phyloP scores from a whole-genome alignment of 352 stramenopile genomes.

The Globisporangium yorkense region DNA sequence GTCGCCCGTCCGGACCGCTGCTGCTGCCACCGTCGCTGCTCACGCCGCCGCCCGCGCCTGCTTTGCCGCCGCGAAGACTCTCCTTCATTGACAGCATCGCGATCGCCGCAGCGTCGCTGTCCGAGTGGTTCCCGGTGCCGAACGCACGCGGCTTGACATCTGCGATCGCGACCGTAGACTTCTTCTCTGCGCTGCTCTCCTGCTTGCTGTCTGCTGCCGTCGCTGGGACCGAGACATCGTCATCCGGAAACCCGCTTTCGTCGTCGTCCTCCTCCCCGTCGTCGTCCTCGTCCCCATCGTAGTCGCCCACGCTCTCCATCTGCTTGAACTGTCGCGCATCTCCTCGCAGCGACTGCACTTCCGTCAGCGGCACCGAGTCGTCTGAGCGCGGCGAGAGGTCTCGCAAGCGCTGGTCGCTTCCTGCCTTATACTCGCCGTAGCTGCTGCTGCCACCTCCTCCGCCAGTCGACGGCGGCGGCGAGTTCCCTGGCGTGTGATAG shows the following conservation, averaged over 20 bases:
- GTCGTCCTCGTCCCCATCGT: constrained; percentile 63
- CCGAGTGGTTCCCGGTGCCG: constrained; percentile 40
- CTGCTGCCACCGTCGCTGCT: constrained; percentile 38
- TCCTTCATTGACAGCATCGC: constrained; percentile 83
- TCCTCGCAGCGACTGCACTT: constrained; percentile 69
- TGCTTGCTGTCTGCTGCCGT: background rate
- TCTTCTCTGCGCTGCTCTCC: background rate
- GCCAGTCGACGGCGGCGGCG: constrained; percentile 3
- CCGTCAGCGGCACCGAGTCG: constrained; percentile 58
- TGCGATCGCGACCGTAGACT: background rate
- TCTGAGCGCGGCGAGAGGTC: constrained; percentile 38
- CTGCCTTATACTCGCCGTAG: constrained; percentile 1
- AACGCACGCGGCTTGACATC: constrained; percentile 2
- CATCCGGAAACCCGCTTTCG: constrained; percentile 24
- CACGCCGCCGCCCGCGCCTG: constrained; percentile 16
- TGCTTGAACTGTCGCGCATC: constrained; percentile 68
- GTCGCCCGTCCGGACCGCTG: constrained; percentile 27
- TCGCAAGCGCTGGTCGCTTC: constrained; percentile 6
- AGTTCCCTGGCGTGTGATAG: constrained; percentile 8
- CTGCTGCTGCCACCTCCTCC: background rate
- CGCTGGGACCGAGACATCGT: constrained; percentile 7
- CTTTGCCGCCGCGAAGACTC: constrained; percentile 14
- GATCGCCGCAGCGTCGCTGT: constrained; percentile 68
- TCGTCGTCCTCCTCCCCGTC: constrained; percentile 54
- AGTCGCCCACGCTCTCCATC: constrained; percentile 48